Base-by-base conservation (phyloP, 202 grass and related monocot genomes). In the Eragrostis tef region DNA sequence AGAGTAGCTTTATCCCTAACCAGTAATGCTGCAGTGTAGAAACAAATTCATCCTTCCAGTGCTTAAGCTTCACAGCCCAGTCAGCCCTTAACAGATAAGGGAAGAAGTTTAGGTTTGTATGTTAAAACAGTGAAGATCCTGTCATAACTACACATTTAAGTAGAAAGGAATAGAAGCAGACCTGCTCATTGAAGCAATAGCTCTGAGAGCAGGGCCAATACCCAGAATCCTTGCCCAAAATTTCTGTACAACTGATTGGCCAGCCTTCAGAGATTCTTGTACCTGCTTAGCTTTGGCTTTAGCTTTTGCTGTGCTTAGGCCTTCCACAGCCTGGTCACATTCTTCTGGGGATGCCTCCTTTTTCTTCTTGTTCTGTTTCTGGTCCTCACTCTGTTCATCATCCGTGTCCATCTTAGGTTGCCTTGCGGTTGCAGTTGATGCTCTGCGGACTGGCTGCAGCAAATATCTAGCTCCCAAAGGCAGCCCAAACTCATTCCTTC, bases 251-350 rank as follows among this genome's bases (percentile, higher is more conserved):
- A 91, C 62, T 71, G 95, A 93, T 54, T 93, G 90, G 46, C 75
- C 72, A 54, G 64, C 67, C 67, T 94, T 95, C 19, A 82, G 70
- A 80, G 87, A 84, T 79, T 93, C 94, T 79, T 93, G 86, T 81
- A 72, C 86, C 74, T 87, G 81, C 46, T 95, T 98, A 71, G 90
- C 90, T 83, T 91, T 95, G 21, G 92, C 92, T 89, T 95, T 94
- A 54, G 92, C 93, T 89, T 93, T 99, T 81, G 89, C 92, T 12
- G 77, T 91, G 80, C 90, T 99, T 62, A 98, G 82, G 63, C 90
- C 95, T 91, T 95, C 95, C 42, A 98, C 92, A 58, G 92, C 95
- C 80, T 95, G 95, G 79, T 98, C 92, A 81, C 95, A 98, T 89
- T 98, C 92, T 86, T 98, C 92, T 48, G 92, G 90, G 20, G 93